These are phyloP conservation scores for Dovyalis caffra DNA, from an alignment of 345 rosid genomes.

Conservation along the genomic window DNA sequence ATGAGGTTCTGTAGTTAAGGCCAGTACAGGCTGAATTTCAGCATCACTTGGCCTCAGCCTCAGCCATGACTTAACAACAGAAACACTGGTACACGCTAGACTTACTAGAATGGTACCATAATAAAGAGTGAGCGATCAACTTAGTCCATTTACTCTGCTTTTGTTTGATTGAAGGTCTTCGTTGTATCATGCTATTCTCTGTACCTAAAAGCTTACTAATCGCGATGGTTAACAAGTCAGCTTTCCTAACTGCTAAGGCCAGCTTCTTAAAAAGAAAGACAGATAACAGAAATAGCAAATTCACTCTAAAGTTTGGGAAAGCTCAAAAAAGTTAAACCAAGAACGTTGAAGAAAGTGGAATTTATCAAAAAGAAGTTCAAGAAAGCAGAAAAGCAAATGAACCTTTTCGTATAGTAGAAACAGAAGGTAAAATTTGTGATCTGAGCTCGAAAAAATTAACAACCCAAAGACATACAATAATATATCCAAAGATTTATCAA, in stretches of 20 bases:
- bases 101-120: too few relatives aligned
- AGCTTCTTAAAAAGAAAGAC: not conserved
- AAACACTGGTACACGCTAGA: too few relatives aligned
- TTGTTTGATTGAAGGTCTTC: too few relatives aligned
- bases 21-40: not conserved
- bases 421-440: conserved; percentile 2
- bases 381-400: not conserved
- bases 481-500: not conserved
- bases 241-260: not conserved
- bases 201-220: too few relatives aligned
- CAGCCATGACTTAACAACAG: too few relatives aligned
- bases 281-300: not conserved
- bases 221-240: too few relatives aligned
- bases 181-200: too few relatives aligned
- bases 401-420: not conserved
- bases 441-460: not conserved
- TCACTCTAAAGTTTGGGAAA: not conserved
- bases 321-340: not conserved
- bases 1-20: not conserved
- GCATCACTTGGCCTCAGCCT: too few relatives aligned
- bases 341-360: not conserved
- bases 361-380: not conserved
- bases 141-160: too few relatives aligned
- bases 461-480: not conserved
- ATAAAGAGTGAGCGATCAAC: too few relatives aligned